Percentiles rank a stretch among this genome's conserved stretches.
Conservation (phyloP, 2,329 filamentous ascomycete genomes). For the Epichloe scottii region DNA sequence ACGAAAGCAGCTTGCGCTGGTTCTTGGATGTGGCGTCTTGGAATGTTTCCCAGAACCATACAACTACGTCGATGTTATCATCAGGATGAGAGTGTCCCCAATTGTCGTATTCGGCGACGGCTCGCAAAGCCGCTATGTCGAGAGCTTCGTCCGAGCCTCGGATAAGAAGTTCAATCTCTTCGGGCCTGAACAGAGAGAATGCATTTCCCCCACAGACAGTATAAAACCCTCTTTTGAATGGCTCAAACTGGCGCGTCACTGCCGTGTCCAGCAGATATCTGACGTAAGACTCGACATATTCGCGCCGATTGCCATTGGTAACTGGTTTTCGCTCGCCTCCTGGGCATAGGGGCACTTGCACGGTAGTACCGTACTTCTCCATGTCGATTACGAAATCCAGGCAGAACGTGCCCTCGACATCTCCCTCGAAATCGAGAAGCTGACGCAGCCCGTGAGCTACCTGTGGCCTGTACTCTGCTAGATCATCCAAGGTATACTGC, state of each 20-base stretch:
- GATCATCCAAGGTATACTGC: slow-evolving; percentile 66
- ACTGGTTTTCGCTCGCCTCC: slow-evolving; percentile 64
- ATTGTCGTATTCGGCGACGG: slow-evolving; percentile 70
- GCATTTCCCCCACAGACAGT: slow-evolving; percentile 85
- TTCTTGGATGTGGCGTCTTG: slow-evolving; percentile 48
- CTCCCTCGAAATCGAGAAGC: slow-evolving; percentile 70
- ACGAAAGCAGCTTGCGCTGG: slow-evolving; percentile 69
- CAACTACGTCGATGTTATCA: slow-evolving; percentile 52
- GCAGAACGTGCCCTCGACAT: slow-evolving; percentile 69
- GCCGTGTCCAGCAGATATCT: slow-evolving; percentile 67
- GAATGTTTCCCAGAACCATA: slow-evolving; percentile 87
- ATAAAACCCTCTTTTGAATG: slow-evolving; percentile 89
- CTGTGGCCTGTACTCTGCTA: slow-evolving; percentile 67
- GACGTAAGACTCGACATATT: slow-evolving; percentile 80
- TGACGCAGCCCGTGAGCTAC: slow-evolving; percentile 65
- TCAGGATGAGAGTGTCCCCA: slow-evolving; percentile 50
- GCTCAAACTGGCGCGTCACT: slow-evolving; percentile 74
- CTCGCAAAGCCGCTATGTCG: slow-evolving; percentile 62
- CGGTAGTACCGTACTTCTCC: slow-evolving; percentile 60
- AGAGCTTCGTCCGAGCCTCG: slow-evolving; percentile 74
- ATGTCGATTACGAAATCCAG: slow-evolving; percentile 69
- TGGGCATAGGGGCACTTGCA: slow-evolving; percentile 57
- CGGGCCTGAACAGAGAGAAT: slow-evolving; percentile 72
- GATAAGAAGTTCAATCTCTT: slow-evolving; percentile 83
- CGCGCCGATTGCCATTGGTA: slow-evolving; percentile 70